phyloP scores from a whole-genome alignment of 805 yeast genomes.

The Wickerhamomyces silvicola region DNA sequence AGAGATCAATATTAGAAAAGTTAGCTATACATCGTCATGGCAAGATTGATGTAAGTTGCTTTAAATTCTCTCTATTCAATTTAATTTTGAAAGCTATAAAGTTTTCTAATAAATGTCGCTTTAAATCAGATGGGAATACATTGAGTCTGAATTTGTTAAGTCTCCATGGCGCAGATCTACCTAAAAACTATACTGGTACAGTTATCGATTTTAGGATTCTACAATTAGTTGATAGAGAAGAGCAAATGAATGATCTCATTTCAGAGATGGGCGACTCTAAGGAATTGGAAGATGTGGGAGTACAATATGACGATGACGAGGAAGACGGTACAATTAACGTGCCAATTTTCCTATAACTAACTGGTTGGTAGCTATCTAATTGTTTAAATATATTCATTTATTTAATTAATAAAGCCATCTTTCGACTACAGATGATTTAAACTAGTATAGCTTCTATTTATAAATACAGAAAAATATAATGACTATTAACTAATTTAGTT shows the following conservation, averaged over 20 bases:
- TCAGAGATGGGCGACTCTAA: too few species aligned
- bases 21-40: slow-evolving; percentile 31
- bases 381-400: slow-evolving; percentile 6
- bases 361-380: slow-evolving; percentile 3
- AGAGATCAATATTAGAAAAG: slow-evolving; percentile 54
- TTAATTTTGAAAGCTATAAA: slow-evolving; percentile 43
- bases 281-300: background rate
- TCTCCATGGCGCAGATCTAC: slow-evolving; percentile 21
- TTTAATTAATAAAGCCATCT: background rate
- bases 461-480: too few species aligned
- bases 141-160: slow-evolving; percentile 41
- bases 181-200: slow-evolving; percentile 35
- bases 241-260: slow-evolving; percentile 2
- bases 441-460: too few species aligned
- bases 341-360: slow-evolving; percentile 18
- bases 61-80: slow-evolving; percentile 42
- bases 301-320: slow-evolving; percentile 8
- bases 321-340: slow-evolving; percentile 16
- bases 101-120: slow-evolving; percentile 45
- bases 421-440: background rate
- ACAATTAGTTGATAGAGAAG: slow-evolving; percentile 16
- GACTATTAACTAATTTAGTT: slow-evolving; percentile 44
- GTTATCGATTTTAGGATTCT: slow-evolving; percentile 31
- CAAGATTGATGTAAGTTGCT: slow-evolving; percentile 36
- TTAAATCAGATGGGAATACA: slow-evolving; percentile 44